phyloP scores from a whole-genome alignment of 2,329 filamentous ascomycete genomes.

The Fusarium sterilihyphosum region DNA sequence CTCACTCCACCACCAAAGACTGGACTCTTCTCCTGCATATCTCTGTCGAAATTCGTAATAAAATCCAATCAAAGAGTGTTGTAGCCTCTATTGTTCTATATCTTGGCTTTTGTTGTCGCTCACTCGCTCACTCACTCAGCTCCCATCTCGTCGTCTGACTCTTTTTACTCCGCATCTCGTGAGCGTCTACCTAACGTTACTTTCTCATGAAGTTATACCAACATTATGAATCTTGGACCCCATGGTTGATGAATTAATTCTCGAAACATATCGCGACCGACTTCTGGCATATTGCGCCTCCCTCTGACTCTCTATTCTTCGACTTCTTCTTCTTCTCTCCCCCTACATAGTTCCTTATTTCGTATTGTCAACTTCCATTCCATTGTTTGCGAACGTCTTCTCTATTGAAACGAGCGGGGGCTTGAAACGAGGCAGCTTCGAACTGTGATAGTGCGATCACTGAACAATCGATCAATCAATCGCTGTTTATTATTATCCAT shows the following conservation, averaged over 20 bases:
- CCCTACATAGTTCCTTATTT: background rate
- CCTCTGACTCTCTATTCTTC: background rate
- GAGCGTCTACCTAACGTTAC: background rate
- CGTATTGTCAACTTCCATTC: background rate
- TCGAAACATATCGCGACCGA: background rate
- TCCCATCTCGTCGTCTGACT: background rate
- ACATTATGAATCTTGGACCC: background rate
- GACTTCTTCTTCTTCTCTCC: background rate
- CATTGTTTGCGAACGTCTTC: background rate
- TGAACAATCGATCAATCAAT: background rate
- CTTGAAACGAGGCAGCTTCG: conserved; percentile 17
- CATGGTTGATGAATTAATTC: background rate
- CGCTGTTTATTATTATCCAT: background rate
- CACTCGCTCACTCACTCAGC: background rate
- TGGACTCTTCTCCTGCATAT: background rate
- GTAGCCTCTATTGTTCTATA: background rate
- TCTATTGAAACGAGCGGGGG: background rate
- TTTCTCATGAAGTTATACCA: conserved; percentile 5
- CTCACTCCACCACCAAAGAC: background rate
- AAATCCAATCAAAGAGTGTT: conserved; percentile 6
- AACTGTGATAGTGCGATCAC: background rate
- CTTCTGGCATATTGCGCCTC: background rate
- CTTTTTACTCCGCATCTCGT: conserved; percentile 12
- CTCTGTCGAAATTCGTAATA: background rate
- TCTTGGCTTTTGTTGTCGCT: background rate